Percentiles rank a stretch among this genome's conserved stretches.
phyloP scores from a whole-genome alignment of 768 basidiomycete genomes.

The Pleurotus tuber-regium region DNA sequence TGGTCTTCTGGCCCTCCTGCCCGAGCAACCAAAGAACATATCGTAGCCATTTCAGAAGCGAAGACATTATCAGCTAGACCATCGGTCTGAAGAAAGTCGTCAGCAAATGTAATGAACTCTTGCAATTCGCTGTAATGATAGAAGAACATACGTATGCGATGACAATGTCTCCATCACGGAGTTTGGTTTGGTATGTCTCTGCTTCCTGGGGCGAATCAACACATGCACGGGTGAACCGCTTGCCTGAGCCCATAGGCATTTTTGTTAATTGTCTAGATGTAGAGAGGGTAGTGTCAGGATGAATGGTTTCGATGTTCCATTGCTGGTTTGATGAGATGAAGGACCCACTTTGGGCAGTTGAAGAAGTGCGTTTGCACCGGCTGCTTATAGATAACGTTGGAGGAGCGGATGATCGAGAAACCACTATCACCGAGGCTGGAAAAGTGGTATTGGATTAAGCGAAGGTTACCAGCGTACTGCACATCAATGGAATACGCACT shows the following conservation, averaged over 20 bases:
- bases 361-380: conserved; percentile 52
- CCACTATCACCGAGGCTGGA: conserved; percentile 78
- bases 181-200: conserved; percentile 38
- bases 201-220: conserved; percentile 51
- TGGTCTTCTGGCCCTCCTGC: conserved; percentile 52
- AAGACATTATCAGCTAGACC: conserved; percentile 64
- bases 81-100: conserved; percentile 40
- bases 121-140: too few relatives aligned
- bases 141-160: conserved; percentile 40
- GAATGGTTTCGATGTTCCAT: conserved; percentile 19
- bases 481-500: conserved; percentile 43
- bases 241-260: conserved; percentile 40
- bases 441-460: background rate
- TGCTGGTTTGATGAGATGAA: conserved; percentile 11
- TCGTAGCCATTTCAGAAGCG: conserved; percentile 63
- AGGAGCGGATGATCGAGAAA: conserved; percentile 67
- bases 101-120: conserved; percentile 24
- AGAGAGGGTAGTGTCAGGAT: background rate
- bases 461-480: too few relatives aligned
- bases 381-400: conserved; percentile 56
- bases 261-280: conserved; percentile 52
- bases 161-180: conserved; percentile 52
- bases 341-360: conserved; percentile 50
- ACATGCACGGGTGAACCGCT: conserved; percentile 47
- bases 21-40: conserved; percentile 66